Percentiles rank a stretch among this genome's conserved stretches.
phyloP scores from a whole-genome alignment of 2,329 filamentous ascomycete genomes.

The Alternaria infectoria region DNA sequence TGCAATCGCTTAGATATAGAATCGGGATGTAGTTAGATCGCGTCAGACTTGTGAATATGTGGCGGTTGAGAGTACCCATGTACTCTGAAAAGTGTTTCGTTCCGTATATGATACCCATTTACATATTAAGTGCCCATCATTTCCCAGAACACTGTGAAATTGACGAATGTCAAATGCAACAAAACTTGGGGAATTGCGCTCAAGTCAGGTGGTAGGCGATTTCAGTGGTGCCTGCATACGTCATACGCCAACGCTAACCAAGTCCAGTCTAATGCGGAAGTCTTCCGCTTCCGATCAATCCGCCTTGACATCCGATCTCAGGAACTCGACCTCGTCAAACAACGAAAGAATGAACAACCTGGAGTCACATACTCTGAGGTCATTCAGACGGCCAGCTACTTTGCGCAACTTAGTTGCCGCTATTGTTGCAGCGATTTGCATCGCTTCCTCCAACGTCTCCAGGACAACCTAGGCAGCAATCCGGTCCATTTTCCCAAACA shows the following conservation, averaged over 20 bases:
- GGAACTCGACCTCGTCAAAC: neutral
- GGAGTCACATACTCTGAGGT: neutral
- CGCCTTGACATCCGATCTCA: too few relatives aligned
- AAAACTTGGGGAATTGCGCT: neutral
- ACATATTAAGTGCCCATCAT: too few relatives aligned
- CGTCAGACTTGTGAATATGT: neutral
- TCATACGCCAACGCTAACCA: neutral
- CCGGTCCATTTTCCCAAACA: neutral
- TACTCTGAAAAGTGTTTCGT: neutral
- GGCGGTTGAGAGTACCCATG: neutral
- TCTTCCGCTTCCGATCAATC: neutral
- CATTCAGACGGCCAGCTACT: rapidly evolving
- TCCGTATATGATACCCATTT: neutral
- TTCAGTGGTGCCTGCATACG: neutral
- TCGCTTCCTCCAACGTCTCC: neutral
- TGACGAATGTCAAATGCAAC: too few relatives aligned
- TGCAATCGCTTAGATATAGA: neutral
- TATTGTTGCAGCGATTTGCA: too few relatives aligned
- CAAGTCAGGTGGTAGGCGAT: rapidly evolving
- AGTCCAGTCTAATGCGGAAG: neutral
- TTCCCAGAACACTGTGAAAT: too few relatives aligned
- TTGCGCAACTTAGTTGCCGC: neutral
- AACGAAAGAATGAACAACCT: neutral
- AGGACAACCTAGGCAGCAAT: neutral
- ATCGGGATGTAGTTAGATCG: neutral